These are phyloP conservation scores for Candida schatavii DNA, from an alignment of 805 yeast species.

Conservation along the genomic window DNA sequence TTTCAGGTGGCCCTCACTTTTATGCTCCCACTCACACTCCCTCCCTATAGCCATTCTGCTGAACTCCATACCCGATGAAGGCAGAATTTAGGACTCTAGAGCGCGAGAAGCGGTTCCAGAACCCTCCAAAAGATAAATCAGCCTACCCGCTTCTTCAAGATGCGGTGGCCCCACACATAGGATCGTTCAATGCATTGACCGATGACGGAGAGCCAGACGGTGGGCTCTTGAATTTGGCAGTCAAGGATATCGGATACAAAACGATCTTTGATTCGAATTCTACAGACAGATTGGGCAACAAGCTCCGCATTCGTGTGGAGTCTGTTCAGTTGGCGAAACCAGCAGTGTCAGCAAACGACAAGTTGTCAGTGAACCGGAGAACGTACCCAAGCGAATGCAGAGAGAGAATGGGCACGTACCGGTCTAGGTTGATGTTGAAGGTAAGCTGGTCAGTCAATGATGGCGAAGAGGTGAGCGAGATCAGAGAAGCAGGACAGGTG, in stretches of 20 bases:
- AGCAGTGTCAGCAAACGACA: slow-evolving; percentile 65
- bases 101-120: slow-evolving; percentile 77
- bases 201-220: slow-evolving; percentile 86
- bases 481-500: slow-evolving; percentile 85
- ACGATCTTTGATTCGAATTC: slow-evolving; percentile 82
- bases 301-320: slow-evolving; percentile 79
- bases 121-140: slow-evolving; percentile 85
- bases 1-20: slow-evolving; percentile 6
- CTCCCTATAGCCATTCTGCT: not conserved
- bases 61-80: slow-evolving; percentile 28
- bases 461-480: slow-evolving; percentile 76
- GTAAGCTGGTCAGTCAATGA: slow-evolving; percentile 85
- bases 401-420: slow-evolving; percentile 82
- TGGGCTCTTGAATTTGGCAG: slow-evolving; percentile 81
- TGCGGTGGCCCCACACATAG: slow-evolving; percentile 93
- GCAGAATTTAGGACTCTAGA: slow-evolving; percentile 80
- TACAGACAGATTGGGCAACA: slow-evolving; percentile 74
- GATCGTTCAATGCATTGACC: slow-evolving; percentile 92
- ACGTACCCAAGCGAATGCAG: slow-evolving; percentile 80
- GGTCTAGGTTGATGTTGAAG: slow-evolving; percentile 73
- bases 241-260: slow-evolving; percentile 82
- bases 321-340: slow-evolving; percentile 87
- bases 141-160: slow-evolving; percentile 80
- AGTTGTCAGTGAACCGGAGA: slow-evolving; percentile 71
- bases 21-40: not conserved